Percentiles rank a stretch among this genome's conserved stretches.
Conservation (phyloP, 306 rosid species). For the Sindora glabra region DNA sequence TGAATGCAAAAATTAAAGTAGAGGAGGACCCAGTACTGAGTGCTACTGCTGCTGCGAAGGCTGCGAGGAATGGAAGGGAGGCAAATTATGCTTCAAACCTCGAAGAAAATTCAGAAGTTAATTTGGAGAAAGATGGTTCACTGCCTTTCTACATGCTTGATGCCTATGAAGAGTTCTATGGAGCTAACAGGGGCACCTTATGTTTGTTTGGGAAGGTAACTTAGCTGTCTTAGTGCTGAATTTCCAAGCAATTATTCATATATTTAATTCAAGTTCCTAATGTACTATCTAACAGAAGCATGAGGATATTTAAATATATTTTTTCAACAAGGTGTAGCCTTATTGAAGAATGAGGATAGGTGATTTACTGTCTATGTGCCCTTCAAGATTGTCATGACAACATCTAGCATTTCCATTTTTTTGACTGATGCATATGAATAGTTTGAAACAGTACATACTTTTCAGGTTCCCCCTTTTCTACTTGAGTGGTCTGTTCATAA, state of each 20-base stretch:
- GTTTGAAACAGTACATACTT: no score
- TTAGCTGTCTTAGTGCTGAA: not conserved
- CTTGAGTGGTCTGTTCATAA: no score
- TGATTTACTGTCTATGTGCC: no score
- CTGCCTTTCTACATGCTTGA: conserved; percentile 73
- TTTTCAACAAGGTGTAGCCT: not conserved
- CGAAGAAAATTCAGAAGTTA: conserved; percentile 37
- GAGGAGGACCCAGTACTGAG: conserved; percentile 45
- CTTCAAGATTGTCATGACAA: no score
- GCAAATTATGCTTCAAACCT: conserved; percentile 13
- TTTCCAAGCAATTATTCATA: not conserved
- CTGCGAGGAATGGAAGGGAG: conserved; percentile 40
- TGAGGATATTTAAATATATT: not conserved
- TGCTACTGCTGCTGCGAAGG: conserved; percentile 77
- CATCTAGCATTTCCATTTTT: no score
- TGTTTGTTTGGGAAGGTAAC: conserved; percentile 94
- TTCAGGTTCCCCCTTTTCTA: no score
- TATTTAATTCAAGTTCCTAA: not conserved
- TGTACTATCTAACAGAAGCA: not conserved
- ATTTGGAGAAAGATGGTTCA: conserved; percentile 54
- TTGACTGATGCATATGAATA: no score
- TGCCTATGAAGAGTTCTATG: conserved; percentile 80
- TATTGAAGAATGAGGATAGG: no score
- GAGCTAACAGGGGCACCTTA: conserved; percentile 61
- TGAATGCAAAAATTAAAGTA: conserved; percentile 75